phyloP scores from a whole-genome alignment of 192 early-diverging fungal genomes.

The Coemansia sp. region DNA sequence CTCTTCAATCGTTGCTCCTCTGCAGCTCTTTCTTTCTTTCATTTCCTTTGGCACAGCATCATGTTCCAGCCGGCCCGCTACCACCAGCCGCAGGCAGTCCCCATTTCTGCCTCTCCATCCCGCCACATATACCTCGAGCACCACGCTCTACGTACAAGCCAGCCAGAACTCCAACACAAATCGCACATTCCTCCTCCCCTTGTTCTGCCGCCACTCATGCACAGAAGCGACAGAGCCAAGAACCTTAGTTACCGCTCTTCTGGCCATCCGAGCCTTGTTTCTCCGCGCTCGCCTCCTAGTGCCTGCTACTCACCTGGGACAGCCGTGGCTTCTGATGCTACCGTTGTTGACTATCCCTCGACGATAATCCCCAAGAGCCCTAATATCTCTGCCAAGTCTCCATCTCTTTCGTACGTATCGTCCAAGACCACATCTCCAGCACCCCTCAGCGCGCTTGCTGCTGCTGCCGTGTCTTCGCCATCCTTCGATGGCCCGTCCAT shows the following conservation, averaged over 20 bases:
- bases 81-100: conserved; percentile 7
- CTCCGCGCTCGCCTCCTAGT: conserved; percentile 9
- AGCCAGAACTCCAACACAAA: neutral
- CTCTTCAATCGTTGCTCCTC: neutral
- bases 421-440: conserved; percentile 35
- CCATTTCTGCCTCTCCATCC: conserved; percentile 9
- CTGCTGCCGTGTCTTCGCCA: conserved; percentile 5
- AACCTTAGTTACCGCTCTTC: neutral
- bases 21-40: neutral
- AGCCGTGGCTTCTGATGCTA: conserved; percentile 18
- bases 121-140: conserved; percentile 28
- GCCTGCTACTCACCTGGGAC: conserved; percentile 30
- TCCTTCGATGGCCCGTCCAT: neutral
- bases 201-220: conserved; percentile 13
- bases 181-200: neutral
- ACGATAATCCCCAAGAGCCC: neutral
- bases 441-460: conserved; percentile 21
- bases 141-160: conserved; percentile 3
- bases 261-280: neutral
- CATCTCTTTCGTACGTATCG: conserved; percentile 21
- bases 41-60: neutral
- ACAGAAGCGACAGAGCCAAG: neutral
- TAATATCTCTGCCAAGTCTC: conserved; percentile 15
- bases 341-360: conserved; percentile 12
- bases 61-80: conserved; percentile 21